Conservation (phyloP, 1,284 basidiomycete species). For the Marasmius oreades region DNA sequence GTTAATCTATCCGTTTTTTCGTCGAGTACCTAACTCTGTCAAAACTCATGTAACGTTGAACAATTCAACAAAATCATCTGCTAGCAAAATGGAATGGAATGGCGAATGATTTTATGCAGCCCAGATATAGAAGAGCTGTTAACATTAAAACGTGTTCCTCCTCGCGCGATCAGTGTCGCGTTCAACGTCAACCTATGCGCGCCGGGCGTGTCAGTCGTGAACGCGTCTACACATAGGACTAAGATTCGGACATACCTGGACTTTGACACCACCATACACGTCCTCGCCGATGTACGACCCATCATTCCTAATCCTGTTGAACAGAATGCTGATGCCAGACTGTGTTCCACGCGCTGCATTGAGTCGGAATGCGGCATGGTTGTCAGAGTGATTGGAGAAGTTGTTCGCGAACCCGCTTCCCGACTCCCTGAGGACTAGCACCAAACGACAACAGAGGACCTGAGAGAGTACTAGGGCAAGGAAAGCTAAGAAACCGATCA, state of each 20-base stretch:
- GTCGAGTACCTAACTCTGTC: no score
- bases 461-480: neutral
- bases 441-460: constrained; percentile 3
- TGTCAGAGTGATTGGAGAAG: neutral
- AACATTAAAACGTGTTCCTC: no score
- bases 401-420: neutral
- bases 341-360: neutral
- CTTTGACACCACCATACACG: neutral
- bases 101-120: no score
- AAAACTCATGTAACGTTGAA: no score
- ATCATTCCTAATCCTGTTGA: neutral
- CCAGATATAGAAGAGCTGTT: no score
- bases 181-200: neutral
- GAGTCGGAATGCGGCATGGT: neutral
- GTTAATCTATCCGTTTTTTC: no score
- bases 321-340: neutral
- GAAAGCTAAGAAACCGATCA: neutral
- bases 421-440: neutral
- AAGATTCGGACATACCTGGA: neutral
- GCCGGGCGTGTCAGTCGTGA: no score
- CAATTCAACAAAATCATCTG: no score
- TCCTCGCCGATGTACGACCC: neutral
- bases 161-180: neutral
- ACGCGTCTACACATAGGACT: neutral
- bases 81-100: no score